Percentiles rank a stretch among this genome's conserved stretches.
phyloP scores from a whole-genome alignment of 305 asterid species.

The Fraxinus baroniana region DNA sequence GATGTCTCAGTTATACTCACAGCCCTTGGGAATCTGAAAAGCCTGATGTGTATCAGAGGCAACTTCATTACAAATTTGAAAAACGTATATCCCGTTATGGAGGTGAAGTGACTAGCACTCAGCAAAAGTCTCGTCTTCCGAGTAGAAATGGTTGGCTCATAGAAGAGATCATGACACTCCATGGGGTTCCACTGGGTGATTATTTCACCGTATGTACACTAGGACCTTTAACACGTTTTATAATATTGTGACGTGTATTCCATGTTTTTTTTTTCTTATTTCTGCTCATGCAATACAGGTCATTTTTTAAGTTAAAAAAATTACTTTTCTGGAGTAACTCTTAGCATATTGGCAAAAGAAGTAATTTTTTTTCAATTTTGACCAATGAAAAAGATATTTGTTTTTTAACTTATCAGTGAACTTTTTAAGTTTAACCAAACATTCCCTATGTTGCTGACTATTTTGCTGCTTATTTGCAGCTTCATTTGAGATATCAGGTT shows the following conservation, averaged over 20 bases:
- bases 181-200: constrained; percentile 92
- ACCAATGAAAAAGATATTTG: neutral
- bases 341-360: neutral
- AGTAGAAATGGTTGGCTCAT: constrained; percentile 76
- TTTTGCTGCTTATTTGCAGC: constrained; percentile 45
- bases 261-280: neutral
- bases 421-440: neutral
- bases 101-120: constrained; percentile 97
- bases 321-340: neutral
- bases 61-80: constrained; percentile 82
- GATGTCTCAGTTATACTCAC: constrained; percentile 74
- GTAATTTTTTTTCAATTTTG: neutral
- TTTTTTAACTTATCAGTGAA: neutral
- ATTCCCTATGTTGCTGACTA: neutral
- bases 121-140: constrained; percentile 69
- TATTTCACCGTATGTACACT: constrained; percentile 66
- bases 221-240: neutral
- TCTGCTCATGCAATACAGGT: neutral
- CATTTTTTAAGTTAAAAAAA: neutral
- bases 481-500: constrained; percentile 78
- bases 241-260: neutral
- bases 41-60: constrained; percentile 79
- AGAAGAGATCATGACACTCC: constrained; percentile 97
- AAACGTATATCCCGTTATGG: constrained; percentile 72
- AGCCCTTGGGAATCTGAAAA: constrained; percentile 95